Evolutionary conservation across 495 filamentous ascomycete genomes (phyloP).

Genomic region (Penicillium waksmanii): DNA sequence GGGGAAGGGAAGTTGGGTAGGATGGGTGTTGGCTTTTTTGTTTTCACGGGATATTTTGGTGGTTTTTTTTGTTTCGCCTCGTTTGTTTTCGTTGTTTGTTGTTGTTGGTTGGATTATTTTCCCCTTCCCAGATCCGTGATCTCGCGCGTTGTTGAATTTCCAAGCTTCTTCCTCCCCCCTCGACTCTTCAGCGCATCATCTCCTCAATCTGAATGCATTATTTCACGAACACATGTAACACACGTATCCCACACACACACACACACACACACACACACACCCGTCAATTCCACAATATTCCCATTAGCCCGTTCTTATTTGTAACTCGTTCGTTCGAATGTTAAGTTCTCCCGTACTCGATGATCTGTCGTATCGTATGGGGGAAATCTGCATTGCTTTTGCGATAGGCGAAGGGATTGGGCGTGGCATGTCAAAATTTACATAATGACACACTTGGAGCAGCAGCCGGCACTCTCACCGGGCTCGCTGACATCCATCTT

Average conservation of each 20-base stretch:
- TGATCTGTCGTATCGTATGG: conserved; percentile 5
- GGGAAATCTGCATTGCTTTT: conserved; percentile 1
- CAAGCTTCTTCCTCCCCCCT: not conserved
- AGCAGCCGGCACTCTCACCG: conserved; percentile 76
- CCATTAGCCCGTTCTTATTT: conserved; percentile 1
- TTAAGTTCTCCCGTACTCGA: not conserved
- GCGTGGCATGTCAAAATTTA: conserved; percentile 48
- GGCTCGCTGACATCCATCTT: conserved; percentile 81
- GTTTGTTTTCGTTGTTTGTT: not conserved
- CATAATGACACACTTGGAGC: conserved; percentile 88
- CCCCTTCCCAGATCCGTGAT: not conserved
- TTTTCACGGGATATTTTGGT: not conserved
- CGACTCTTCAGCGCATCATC: conserved; percentile 1
- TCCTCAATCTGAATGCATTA: conserved; percentile 3
- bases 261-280: not conserved
- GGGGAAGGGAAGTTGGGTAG: not conserved
- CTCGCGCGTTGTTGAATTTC: not conserved
- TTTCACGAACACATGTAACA: conserved; percentile 1
- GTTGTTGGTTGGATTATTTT: not conserved
- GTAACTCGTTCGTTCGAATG: conserved; percentile 6
- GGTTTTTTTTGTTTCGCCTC: not conserved
- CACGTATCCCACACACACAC: not conserved
- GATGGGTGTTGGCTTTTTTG: not conserved
- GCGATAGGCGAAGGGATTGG: not conserved
- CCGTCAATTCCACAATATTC: conserved; percentile 2